Evolutionary conservation across 1,284 basidiomycete species (phyloP), one percentile per base, ranked within the genome.

Genomic region (Cutaneotrichosporon spelunceum): DNA sequence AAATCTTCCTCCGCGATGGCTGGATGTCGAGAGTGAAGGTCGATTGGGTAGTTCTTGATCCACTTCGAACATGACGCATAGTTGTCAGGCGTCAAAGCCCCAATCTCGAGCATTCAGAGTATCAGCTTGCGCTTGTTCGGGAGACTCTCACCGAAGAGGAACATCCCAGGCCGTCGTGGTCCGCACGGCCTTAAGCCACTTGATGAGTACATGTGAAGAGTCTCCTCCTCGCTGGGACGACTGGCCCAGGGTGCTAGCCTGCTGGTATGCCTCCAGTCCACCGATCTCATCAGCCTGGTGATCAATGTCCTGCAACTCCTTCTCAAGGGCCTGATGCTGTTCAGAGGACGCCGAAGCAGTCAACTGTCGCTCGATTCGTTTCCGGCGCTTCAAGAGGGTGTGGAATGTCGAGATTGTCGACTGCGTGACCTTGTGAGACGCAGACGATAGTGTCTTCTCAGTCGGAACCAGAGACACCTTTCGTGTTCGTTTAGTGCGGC

Each of bases 1-100:
- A 93, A 93, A 73, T 94, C 90, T 73, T 92, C 90, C 73, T 93
- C 86, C 9, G 80, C 33, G 30, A 94, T 93, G 24, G 81, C 75
- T 0, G 91, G 87, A 74, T 93, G 90, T 49, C 87, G 84, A 19
- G 91, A 89, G 65, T 85, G 85, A 57, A 94, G 79, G 73, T 93
- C 91, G 63, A 93, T 90, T 0, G 90, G 86, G 0, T 82, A 84
- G 39, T 83, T 83, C 16, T 85, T 80, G 52, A 94, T 85, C 90
- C 90, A 93, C 1, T 82, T 78, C 8, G 80, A 74, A 64, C 85
- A 88, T 3, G 82, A 78, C 2, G 76, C 79, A 69, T 89, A 93
- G 75, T 93, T 94, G 70, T 91, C 87, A 2, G 87, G 89, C 64
- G 85, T 87, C 39, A 94, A 80, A 21, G 91, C 91, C 0, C 91